phyloP scores from a whole-genome alignment of 306 rosid species.

The Parietaria judaica region DNA sequence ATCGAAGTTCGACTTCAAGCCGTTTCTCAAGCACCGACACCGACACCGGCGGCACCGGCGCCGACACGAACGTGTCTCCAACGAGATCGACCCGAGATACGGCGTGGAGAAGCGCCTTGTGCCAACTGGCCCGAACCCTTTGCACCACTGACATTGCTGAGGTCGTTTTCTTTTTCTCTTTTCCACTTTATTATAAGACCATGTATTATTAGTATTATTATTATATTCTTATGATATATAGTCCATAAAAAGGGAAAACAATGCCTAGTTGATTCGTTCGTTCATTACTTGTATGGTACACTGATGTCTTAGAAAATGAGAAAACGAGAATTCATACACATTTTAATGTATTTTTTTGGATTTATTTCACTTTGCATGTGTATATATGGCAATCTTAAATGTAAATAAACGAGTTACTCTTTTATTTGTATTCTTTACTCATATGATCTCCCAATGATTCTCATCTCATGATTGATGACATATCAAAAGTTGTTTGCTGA shows the following conservation, averaged over 20 bases:
- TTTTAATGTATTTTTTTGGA: conserved; percentile 11
- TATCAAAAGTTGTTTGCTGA: neutral
- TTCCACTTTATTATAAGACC: conserved; percentile 8
- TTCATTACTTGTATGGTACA: conserved; percentile 12
- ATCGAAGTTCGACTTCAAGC: conserved; percentile 46
- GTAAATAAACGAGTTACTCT: neutral
- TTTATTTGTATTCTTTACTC: neutral
- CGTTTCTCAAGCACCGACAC: conserved; percentile 30
- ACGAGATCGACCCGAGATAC: conserved; percentile 58
- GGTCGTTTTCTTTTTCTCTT: conserved; percentile 12
- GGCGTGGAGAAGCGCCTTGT: conserved; percentile 78
- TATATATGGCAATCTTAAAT: neutral
- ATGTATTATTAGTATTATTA: conserved; percentile 13
- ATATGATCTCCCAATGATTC: neutral
- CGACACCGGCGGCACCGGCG: conserved; percentile 8
- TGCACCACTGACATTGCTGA: conserved; percentile 62
- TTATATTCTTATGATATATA: neutral
- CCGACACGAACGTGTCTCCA: conserved; percentile 2
- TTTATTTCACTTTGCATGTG: neutral
- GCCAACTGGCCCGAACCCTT: conserved; percentile 97
- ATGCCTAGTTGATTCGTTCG: conserved; percentile 17
- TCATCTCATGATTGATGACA: neutral
- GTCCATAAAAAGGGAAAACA: neutral
- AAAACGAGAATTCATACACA: neutral
- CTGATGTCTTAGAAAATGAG: neutral